Percentiles rank a stretch among this genome's conserved stretches.
Evolutionary conservation across 1,139 yeast species (phyloP).

Genomic region (Candida labiduridarum): DNA sequence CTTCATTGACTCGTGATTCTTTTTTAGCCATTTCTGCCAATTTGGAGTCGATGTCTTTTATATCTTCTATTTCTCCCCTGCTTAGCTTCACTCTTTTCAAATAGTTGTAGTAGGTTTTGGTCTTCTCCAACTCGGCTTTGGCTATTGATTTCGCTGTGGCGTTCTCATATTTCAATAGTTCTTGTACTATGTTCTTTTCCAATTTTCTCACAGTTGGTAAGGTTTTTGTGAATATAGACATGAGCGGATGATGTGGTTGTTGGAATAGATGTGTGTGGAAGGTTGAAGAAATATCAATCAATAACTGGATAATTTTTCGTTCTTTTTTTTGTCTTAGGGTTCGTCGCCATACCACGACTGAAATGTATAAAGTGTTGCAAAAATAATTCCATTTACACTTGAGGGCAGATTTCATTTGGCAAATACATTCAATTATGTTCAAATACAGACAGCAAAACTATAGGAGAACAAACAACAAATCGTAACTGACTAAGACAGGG

Average conservation of each 20-base stretch:
- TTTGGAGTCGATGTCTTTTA: slow-evolving; percentile 28
- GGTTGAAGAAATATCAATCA: background rate
- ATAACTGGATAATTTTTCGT: no score
- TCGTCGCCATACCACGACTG: background rate
- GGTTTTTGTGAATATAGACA: slow-evolving; percentile 13
- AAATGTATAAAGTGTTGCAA: background rate
- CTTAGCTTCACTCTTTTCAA: slow-evolving; percentile 26
- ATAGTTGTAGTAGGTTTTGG: slow-evolving; percentile 11
- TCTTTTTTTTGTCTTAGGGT: no score
- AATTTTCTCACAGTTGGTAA: slow-evolving; percentile 17
- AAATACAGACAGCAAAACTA: background rate
- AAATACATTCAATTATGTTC: background rate
- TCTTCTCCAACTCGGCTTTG: slow-evolving; percentile 28
- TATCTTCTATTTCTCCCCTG: slow-evolving; percentile 33
- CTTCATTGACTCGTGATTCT: background rate
- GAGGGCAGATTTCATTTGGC: background rate
- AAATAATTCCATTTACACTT: background rate
- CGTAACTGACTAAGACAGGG: no score
- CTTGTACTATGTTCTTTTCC: slow-evolving; percentile 34
- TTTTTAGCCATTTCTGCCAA: slow-evolving; percentile 10
- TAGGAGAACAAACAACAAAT: background rate
- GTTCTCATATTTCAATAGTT: slow-evolving; percentile 47
- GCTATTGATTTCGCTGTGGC: slow-evolving; percentile 45
- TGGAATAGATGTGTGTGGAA: background rate
- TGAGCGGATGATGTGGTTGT: background rate